A percentile compares a stretch with the other conserved stretches of the same genome.
Conservation (phyloP, 352 stramenopile species). For the Halophytophthora batemanensis region DNA sequence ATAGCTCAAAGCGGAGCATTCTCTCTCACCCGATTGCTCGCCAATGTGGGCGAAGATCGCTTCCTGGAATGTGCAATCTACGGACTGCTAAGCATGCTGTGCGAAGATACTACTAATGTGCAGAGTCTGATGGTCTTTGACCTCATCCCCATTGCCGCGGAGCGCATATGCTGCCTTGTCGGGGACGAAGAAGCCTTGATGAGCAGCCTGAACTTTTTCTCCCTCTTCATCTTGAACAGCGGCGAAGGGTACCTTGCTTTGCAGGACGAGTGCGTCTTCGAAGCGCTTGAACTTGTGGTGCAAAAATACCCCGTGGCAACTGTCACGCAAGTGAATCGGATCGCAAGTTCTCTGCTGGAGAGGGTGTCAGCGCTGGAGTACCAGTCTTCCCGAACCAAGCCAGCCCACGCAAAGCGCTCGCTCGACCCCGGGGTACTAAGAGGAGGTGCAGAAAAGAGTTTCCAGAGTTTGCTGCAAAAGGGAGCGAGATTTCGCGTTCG, state of each 20-base stretch:
- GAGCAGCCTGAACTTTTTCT: constrained; percentile 28
- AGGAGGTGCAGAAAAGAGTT: constrained; percentile 13
- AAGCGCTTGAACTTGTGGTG: constrained; percentile 14
- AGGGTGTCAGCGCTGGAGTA: constrained; percentile 23
- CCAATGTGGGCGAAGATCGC: constrained; percentile 9
- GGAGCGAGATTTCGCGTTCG: constrained; percentile 22
- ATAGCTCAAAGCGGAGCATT: constrained; percentile 26
- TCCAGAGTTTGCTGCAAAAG: constrained; percentile 20
- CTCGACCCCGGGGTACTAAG: constrained; percentile 1
- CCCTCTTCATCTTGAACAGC: constrained; percentile 19
- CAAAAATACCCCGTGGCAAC: constrained; percentile 17
- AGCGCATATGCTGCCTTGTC: constrained; percentile 27
- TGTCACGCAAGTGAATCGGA: constrained; percentile 15
- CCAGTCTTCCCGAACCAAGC: constrained; percentile 9
- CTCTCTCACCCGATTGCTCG: constrained; percentile 28
- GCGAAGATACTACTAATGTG: constrained; percentile 23
- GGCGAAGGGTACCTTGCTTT: constrained; percentile 16
- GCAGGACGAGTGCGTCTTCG: constrained; percentile 23
- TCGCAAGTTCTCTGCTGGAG: constrained; percentile 21
- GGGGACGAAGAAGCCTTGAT: constrained; percentile 30
- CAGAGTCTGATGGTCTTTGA: constrained; percentile 39
- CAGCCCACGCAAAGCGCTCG: background rate
- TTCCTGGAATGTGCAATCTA: constrained; percentile 31
- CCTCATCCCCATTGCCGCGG: constrained; percentile 28
- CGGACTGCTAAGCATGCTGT: constrained; percentile 29